Evolutionary conservation across 1,284 basidiomycete genomes (phyloP).

Genomic region (Ganoderma resinaceum): DNA sequence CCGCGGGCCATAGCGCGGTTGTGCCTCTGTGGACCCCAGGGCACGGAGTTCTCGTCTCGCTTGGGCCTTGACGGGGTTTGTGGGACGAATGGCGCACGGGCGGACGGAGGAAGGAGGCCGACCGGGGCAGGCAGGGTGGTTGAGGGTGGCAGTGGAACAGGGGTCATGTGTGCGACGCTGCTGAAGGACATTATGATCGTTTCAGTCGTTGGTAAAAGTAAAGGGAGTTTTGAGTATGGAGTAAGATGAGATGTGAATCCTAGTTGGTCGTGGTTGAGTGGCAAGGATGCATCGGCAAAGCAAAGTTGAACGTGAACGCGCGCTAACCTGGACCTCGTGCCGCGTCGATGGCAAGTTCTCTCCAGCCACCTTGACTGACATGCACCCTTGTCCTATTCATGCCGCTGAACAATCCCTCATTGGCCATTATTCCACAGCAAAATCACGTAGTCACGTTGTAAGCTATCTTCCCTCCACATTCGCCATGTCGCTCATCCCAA

Average conservation of each 20-base stretch:
- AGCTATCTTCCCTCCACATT: neutral
- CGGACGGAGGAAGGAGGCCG: neutral
- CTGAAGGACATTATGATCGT: neutral
- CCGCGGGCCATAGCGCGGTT: conserved; percentile 2
- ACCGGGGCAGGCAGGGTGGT: neutral
- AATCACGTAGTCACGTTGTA: neutral
- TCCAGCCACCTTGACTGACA: neutral
- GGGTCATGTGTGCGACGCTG: neutral
- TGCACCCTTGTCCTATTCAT: neutral
- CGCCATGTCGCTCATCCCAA: neutral
- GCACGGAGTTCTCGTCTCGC: conserved; percentile 1
- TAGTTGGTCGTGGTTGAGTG: neutral
- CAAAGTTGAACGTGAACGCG: neutral
- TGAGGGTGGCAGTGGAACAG: neutral
- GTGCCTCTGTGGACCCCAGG: conserved; percentile 3
- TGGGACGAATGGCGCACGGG: neutral
- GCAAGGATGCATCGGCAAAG: neutral
- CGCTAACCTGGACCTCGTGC: conserved; percentile 1
- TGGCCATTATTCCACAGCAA: neutral
- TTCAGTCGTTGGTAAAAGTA: neutral
- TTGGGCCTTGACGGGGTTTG: neutral
- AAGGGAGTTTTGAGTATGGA: neutral
- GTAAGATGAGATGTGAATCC: neutral
- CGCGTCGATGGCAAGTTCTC: neutral
- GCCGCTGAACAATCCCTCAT: neutral